Percentiles rank a stretch among this genome's conserved stretches.
Conservation (phyloP, 129 eudicot genomes). For the Glebionis coronaria region DNA sequence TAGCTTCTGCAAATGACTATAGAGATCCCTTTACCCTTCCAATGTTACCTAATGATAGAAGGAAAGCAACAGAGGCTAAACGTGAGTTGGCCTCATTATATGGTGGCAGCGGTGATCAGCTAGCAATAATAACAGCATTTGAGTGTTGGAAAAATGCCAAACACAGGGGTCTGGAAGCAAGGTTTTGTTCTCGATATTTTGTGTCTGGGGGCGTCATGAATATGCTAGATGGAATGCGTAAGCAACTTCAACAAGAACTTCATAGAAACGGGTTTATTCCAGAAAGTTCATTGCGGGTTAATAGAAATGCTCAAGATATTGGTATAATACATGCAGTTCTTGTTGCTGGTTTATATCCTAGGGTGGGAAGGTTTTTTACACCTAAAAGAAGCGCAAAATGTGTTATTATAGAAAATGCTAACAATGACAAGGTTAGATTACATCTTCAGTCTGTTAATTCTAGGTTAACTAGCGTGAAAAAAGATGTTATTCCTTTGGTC, state of each 20-base stretch:
- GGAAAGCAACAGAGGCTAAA: constrained; percentile 62
- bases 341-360: constrained; percentile 88
- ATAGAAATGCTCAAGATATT: constrained; percentile 56
- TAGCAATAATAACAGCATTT: constrained; percentile 83
- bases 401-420: constrained; percentile 49
- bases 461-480: constrained; percentile 36
- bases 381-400: constrained; percentile 35
- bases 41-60: constrained; percentile 57
- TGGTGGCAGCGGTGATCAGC: constrained; percentile 84
- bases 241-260: constrained; percentile 65
- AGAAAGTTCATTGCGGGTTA: constrained; percentile 41
- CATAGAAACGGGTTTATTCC: constrained; percentile 60
- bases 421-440: constrained; percentile 58
- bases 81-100: constrained; percentile 66
- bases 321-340: constrained; percentile 84
- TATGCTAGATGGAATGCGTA: constrained; percentile 74
- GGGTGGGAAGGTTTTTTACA: constrained; percentile 68
- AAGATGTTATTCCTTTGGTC: constrained; percentile 42
- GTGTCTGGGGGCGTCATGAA: constrained; percentile 68
- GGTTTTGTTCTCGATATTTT: constrained; percentile 70
- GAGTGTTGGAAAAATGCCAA: constrained; percentile 85
- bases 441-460: constrained; percentile 57
- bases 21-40: constrained; percentile 83
- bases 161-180: constrained; percentile 60
- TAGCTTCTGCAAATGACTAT: constrained; percentile 85